Evolutionary conservation across 139 green algal genomes (phyloP).

Genomic region (Picochlorum sp.): DNA sequence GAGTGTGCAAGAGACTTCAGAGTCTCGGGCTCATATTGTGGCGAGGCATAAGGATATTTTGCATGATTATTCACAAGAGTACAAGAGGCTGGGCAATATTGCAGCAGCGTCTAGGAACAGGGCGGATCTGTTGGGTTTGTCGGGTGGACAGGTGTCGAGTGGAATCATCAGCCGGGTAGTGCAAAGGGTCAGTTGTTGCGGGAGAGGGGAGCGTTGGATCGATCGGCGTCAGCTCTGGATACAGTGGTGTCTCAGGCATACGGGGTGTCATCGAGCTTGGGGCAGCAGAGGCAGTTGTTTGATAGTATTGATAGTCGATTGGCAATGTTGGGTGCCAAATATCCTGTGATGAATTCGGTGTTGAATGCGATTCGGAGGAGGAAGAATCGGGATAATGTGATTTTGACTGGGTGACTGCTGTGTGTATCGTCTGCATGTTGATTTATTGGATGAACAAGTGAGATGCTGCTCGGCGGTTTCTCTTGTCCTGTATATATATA

Average conservation of each 20-base stretch:
- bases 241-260: constrained; percentile 70
- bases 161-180: neutral
- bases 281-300: constrained; percentile 51
- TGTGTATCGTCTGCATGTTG: constrained; percentile 74
- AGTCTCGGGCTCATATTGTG: constrained; percentile 75
- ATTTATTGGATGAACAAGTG: constrained; percentile 75
- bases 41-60: constrained; percentile 88
- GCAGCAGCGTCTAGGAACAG: constrained; percentile 56
- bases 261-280: constrained; percentile 51
- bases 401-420: constrained; percentile 72
- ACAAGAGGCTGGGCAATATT: constrained; percentile 51
- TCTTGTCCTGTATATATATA: no score
- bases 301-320: constrained; percentile 50
- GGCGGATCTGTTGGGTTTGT: constrained; percentile 53
- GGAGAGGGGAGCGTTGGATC: constrained; percentile 59
- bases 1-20: constrained; percentile 40
- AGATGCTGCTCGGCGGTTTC: no score
- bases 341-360: constrained; percentile 77
- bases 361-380: constrained; percentile 74
- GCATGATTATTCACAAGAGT: constrained; percentile 83
- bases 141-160: constrained; percentile 11
- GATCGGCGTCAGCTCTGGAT: constrained; percentile 50
- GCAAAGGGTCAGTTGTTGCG: constrained; percentile 58
- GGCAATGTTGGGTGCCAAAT: constrained; percentile 48
- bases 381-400: constrained; percentile 79